Evolutionary conservation across 2,329 filamentous ascomycete genomes (phyloP).

Genomic region (Dactylellina cionopaga): DNA sequence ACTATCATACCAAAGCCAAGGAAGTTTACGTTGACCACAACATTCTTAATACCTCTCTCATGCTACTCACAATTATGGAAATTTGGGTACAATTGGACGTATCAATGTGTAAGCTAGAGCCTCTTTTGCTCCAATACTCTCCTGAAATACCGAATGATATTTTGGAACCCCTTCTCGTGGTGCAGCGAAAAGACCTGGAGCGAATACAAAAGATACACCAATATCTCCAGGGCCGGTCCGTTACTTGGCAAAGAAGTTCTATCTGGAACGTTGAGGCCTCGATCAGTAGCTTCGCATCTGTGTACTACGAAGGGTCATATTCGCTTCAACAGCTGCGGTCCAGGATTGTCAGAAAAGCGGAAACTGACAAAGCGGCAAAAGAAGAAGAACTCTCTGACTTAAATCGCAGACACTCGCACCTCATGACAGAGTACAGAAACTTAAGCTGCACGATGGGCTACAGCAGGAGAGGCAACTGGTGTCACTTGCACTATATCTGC

Average conservation of each 20-base stretch:
- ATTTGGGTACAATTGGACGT: constrained; percentile 70
- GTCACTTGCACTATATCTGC: constrained; percentile 8
- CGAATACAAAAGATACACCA: constrained; percentile 63
- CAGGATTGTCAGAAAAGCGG: constrained; percentile 29
- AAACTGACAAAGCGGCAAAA: constrained; percentile 57
- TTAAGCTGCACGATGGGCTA: neutral
- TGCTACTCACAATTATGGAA: constrained; percentile 69
- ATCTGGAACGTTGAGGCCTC: constrained; percentile 61
- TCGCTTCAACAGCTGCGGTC: constrained; percentile 59
- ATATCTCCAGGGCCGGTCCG: constrained; percentile 61
- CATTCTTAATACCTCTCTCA: constrained; percentile 65
- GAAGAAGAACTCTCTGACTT: constrained; percentile 58
- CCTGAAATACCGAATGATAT: constrained; percentile 62
- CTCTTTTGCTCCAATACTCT: constrained; percentile 64
- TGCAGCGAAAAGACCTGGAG: constrained; percentile 62
- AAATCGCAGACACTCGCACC: constrained; percentile 57
- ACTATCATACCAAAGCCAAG: constrained; percentile 59
- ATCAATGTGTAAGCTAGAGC: constrained; percentile 60
- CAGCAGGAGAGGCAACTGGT: neutral
- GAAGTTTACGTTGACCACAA: constrained; percentile 53
- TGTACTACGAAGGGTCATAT: constrained; percentile 63
- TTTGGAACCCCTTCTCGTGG: constrained; percentile 64
- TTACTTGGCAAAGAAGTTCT: constrained; percentile 54
- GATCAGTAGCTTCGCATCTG: constrained; percentile 63
- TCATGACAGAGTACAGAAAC: constrained; percentile 53